phyloP scores from a whole-genome alignment of 163 green algal genomes.

The Scenedesmus sp. region DNA sequence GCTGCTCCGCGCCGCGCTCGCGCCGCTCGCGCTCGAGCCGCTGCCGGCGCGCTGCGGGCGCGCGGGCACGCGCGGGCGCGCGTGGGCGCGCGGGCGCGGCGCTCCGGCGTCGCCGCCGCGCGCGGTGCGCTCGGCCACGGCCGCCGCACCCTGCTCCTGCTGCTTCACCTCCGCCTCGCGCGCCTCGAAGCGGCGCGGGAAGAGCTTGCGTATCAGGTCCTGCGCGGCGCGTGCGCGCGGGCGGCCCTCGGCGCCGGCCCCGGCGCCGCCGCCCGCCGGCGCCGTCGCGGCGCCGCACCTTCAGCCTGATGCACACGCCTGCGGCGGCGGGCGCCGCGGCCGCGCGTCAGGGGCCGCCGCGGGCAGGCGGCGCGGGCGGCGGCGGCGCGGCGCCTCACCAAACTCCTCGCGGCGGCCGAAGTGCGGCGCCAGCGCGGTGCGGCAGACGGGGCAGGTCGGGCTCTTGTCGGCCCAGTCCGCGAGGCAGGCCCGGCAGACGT shows the following conservation, averaged over 20 bases:
- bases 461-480: constrained; percentile 5
- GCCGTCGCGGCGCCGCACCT: no score
- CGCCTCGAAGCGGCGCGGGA: constrained; percentile 5
- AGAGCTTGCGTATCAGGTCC: constrained; percentile 16
- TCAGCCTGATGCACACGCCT: constrained; percentile 31
- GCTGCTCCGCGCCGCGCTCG: background rate
- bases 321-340: no score
- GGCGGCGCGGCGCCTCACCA: no score
- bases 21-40: background rate
- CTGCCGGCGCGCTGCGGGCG: background rate
- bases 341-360: no score
- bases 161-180: constrained; percentile 20
- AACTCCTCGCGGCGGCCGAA: no score
- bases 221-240: no score
- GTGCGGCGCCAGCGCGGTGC: constrained; percentile 12
- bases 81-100: background rate
- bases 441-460: constrained; percentile 26
- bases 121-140: no score
- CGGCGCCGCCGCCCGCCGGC: no score
- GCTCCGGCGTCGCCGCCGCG: no score
- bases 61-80: background rate
- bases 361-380: no score
- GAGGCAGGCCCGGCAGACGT: constrained; percentile 29
- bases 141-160: constrained; percentile 5
- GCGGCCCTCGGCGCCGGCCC: no score